A percentile compares a stretch with the other conserved stretches of the same genome.
phyloP scores from a whole-genome alignment of 768 basidiomycete species.

The Boletus fagicola region DNA sequence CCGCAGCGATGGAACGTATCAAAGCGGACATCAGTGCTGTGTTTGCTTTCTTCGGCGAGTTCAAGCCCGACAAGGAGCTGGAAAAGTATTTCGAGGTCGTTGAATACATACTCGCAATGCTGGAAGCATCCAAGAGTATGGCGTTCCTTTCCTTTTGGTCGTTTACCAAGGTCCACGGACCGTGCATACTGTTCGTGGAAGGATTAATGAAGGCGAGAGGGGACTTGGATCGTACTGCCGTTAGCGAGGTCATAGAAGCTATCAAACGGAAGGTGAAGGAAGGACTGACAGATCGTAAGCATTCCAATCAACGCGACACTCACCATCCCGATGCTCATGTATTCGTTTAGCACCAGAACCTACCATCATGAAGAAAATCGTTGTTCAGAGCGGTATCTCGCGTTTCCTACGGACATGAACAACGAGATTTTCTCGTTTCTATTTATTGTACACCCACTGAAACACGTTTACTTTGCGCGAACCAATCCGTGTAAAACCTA shows the following conservation, averaged over 20 bases:
- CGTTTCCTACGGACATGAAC: slow-evolving; percentile 58
- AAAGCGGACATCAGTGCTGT: slow-evolving; percentile 75
- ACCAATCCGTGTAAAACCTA: neutral
- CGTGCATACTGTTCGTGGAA: slow-evolving; percentile 89
- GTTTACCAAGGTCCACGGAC: slow-evolving; percentile 92
- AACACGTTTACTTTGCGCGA: neutral
- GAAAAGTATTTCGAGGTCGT: slow-evolving; percentile 83
- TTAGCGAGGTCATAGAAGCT: slow-evolving; percentile 90
- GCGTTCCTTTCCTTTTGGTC: slow-evolving; percentile 91
- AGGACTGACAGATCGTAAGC: slow-evolving; percentile 75
- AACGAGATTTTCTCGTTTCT: neutral
- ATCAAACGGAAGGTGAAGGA: slow-evolving; percentile 91
- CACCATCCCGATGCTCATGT: slow-evolving; percentile 1
- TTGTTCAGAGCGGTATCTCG: slow-evolving; percentile 71
- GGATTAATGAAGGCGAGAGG: slow-evolving; percentile 84
- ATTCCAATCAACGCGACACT: neutral
- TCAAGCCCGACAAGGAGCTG: slow-evolving; percentile 77
- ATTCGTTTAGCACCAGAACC: slow-evolving; percentile 62
- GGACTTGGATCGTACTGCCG: slow-evolving; percentile 86
- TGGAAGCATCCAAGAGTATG: slow-evolving; percentile 85
- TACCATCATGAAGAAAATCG: slow-evolving; percentile 89
- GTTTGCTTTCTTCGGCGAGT: slow-evolving; percentile 76
- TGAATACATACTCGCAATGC: slow-evolving; percentile 75
- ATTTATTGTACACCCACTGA: slow-evolving; percentile 5
- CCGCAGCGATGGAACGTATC: slow-evolving; percentile 79